phyloP scores from a whole-genome alignment of 441 rosid genomes.

The Raphanus hybrid region DNA sequence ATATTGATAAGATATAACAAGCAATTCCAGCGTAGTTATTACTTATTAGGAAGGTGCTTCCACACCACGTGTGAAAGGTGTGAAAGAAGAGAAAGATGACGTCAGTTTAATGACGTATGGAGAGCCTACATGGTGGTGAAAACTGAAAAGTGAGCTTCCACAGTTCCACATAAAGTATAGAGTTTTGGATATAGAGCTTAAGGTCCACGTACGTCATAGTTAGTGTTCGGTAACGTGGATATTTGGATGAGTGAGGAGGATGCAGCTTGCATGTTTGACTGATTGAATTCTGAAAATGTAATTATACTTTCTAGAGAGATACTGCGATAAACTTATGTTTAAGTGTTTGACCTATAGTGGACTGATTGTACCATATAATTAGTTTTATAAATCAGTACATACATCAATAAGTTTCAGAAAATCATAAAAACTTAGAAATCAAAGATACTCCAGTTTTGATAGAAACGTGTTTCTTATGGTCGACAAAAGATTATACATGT shows the following conservation, averaged over 20 bases:
- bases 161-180: background rate
- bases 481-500: background rate
- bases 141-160: background rate
- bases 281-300: background rate
- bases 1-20: background rate
- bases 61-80: background rate
- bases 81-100: background rate
- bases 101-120: constrained; percentile 4
- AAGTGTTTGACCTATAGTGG: background rate
- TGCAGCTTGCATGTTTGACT: background rate
- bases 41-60: background rate
- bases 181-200: background rate
- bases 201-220: background rate
- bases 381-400: background rate
- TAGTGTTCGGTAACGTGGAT: background rate
- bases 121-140: background rate
- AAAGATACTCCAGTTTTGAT: background rate
- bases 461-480: constrained; percentile 10
- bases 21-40: background rate
- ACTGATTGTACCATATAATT: background rate
- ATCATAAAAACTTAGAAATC: background rate
- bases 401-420: background rate
- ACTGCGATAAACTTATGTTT: background rate
- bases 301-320: background rate
- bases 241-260: background rate